Evolutionary conservation across 345 rosid species (phyloP).

Genomic region (Acer campestre): DNA sequence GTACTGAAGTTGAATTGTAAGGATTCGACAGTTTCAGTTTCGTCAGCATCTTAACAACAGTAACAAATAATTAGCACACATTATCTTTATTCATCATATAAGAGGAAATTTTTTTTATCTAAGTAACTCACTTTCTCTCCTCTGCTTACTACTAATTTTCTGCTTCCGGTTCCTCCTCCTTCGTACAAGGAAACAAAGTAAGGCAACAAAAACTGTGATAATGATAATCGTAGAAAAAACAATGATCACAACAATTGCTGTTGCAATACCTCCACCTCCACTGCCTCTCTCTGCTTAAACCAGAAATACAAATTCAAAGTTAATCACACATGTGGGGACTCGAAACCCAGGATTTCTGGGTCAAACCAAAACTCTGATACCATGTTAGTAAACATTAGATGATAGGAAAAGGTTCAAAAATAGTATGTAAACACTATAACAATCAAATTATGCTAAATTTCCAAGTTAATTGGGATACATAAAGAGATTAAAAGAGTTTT

Average conservation of each 20-base stretch:
- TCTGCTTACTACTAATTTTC: background rate
- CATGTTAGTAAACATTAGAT: too few species aligned
- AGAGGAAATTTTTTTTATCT: background rate
- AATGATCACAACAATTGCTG: slow-evolving; percentile 21
- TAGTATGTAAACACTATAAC: too few species aligned
- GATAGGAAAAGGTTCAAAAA: too few species aligned
- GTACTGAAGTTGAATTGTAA: slow-evolving; percentile 35
- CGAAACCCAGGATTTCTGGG: too few species aligned
- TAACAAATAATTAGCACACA: background rate
- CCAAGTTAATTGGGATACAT: background rate
- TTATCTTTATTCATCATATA: too few species aligned
- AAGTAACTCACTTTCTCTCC: background rate
- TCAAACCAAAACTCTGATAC: too few species aligned
- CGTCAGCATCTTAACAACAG: background rate
- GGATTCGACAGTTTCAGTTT: slow-evolving; percentile 26
- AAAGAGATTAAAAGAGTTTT: background rate
- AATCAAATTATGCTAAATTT: too few species aligned
- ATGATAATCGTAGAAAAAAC: slow-evolving; percentile 27
- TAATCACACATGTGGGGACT: too few species aligned
- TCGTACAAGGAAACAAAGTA: background rate
- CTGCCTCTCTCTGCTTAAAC: background rate
- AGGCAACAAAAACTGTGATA: slow-evolving; percentile 5
- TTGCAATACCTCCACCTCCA: background rate
- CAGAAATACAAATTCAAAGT: background rate
- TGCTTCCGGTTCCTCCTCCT: background rate